Evolutionary conservation across 495 filamentous ascomycete genomes (phyloP).

Genomic region (Penicillium desertorum): DNA sequence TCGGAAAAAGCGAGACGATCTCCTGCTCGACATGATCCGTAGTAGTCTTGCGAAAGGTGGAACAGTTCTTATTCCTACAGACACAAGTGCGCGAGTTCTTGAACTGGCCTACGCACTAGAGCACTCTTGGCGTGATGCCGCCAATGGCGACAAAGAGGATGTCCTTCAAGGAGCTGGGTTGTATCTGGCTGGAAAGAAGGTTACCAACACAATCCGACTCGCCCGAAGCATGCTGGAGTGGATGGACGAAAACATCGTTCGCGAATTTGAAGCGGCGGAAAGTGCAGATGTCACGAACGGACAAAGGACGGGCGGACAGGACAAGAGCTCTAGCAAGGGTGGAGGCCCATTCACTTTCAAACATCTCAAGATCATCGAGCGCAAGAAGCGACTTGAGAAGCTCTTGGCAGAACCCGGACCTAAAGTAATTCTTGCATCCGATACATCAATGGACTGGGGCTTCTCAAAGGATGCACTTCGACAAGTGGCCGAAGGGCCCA

Average conservation of each 20-base stretch:
- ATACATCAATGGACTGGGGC: slow-evolving; percentile 89
- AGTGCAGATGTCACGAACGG: slow-evolving; percentile 46
- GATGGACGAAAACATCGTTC: slow-evolving; percentile 94
- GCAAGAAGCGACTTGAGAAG: slow-evolving; percentile 68
- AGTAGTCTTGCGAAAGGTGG: slow-evolving; percentile 77
- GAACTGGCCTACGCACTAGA: slow-evolving; percentile 92
- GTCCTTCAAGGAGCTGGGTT: slow-evolving; percentile 67
- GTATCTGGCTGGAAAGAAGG: slow-evolving; percentile 79
- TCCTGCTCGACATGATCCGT: slow-evolving; percentile 76
- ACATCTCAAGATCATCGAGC: slow-evolving; percentile 77
- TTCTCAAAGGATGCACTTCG: slow-evolving; percentile 87
- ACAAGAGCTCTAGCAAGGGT: slow-evolving; percentile 44
- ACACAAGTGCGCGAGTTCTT: slow-evolving; percentile 91
- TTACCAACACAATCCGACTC: slow-evolving; percentile 78
- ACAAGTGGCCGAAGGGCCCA: slow-evolving; percentile 66
- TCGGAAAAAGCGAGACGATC: slow-evolving; percentile 77
- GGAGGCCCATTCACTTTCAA: slow-evolving; percentile 87
- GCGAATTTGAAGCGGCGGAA: slow-evolving; percentile 82
- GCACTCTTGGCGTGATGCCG: slow-evolving; percentile 79
- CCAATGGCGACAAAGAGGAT: slow-evolving; percentile 45
- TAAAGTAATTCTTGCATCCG: slow-evolving; percentile 87
- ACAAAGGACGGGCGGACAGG: slow-evolving; percentile 36
- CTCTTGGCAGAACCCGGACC: slow-evolving; percentile 51
- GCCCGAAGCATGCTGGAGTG: slow-evolving; percentile 96
- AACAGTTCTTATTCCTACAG: slow-evolving; percentile 91